Evolutionary conservation across 352 stramenopile species (phyloP).

Genomic region (Pythium diclinum): DNA sequence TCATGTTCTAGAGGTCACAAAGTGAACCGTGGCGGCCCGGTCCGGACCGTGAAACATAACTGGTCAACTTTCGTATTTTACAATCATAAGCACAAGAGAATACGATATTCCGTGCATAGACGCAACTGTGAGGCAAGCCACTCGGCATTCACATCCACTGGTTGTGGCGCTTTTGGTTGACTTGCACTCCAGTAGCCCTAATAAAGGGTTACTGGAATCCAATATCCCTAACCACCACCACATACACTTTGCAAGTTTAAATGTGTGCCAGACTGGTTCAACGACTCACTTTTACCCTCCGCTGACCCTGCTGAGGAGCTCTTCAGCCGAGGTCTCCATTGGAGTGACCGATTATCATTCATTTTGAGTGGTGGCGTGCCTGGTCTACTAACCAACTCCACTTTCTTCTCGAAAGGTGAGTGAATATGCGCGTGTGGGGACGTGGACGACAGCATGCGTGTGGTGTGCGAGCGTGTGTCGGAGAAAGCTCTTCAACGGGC

Average conservation of each 20-base stretch:
- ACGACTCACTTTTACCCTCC: slow-evolving; percentile 21
- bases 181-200: not conserved
- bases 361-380: slow-evolving; percentile 68
- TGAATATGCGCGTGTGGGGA: slow-evolving; percentile 14
- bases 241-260: slow-evolving; percentile 12
- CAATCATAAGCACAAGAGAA: not conserved
- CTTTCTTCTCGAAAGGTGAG: slow-evolving; percentile 37
- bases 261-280: too few species aligned
- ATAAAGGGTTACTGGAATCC: slow-evolving; percentile 1
- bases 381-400: slow-evolving; percentile 63
- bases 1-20: not conserved
- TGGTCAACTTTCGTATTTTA: slow-evolving; percentile 3
- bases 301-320: slow-evolving; percentile 4
- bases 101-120: slow-evolving; percentile 2
- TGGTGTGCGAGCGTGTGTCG: not conserved
- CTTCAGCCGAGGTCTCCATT: slow-evolving; percentile 13
- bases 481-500: not conserved
- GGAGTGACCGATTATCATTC: slow-evolving; percentile 26
- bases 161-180: slow-evolving; percentile 28
- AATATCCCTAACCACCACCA: slow-evolving; percentile 15
- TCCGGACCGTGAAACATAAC: slow-evolving; percentile 9
- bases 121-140: slow-evolving; percentile 10
- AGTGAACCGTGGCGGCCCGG: slow-evolving; percentile 17
- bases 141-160: slow-evolving; percentile 27
- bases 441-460: not conserved